Evolutionary conservation across 768 basidiomycete species (phyloP).

Genomic region (Russula lepida): DNA sequence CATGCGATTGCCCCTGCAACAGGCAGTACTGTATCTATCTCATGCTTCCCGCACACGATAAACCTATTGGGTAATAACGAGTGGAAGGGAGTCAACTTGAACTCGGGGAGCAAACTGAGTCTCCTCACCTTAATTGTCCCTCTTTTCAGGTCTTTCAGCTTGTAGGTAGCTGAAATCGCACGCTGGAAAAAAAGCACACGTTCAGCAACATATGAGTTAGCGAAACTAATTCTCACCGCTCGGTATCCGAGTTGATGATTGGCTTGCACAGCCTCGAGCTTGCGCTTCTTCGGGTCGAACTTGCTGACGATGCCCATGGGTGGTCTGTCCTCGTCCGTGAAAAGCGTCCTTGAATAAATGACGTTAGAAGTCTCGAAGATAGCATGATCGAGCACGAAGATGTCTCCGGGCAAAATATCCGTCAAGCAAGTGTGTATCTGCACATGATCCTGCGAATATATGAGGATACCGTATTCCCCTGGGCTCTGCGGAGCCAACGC

Average conservation of each 20-base stretch:
- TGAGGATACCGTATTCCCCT: slow-evolving; percentile 59
- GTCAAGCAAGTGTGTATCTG: slow-evolving; percentile 64
- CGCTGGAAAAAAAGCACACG: slow-evolving; percentile 27
- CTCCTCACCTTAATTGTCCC: slow-evolving; percentile 63
- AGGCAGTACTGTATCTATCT: neutral
- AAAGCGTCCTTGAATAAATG: slow-evolving; percentile 59
- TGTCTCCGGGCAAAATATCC: slow-evolving; percentile 83
- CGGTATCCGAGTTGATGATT: slow-evolving; percentile 80
- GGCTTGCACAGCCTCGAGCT: slow-evolving; percentile 78
- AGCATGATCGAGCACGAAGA: slow-evolving; percentile 67
- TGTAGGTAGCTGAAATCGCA: slow-evolving; percentile 74
- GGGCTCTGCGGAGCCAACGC: slow-evolving; percentile 36
- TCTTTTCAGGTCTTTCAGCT: slow-evolving; percentile 82
- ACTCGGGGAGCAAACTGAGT: no score
- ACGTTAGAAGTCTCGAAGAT: slow-evolving; percentile 76
- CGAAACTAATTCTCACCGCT: slow-evolving; percentile 34
- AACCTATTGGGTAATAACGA: slow-evolving; percentile 21
- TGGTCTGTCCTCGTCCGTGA: slow-evolving; percentile 45
- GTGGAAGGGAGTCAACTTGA: no score
- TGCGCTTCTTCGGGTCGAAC: slow-evolving; percentile 80
- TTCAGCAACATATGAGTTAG: slow-evolving; percentile 2
- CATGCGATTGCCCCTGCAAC: no score
- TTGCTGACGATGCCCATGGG: slow-evolving; percentile 72
- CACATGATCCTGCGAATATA: slow-evolving; percentile 62
- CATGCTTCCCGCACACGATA: slow-evolving; percentile 27